Conservation (phyloP, 2,329 filamentous ascomycete genomes). For the Aspergillus chevalieri region DNA sequence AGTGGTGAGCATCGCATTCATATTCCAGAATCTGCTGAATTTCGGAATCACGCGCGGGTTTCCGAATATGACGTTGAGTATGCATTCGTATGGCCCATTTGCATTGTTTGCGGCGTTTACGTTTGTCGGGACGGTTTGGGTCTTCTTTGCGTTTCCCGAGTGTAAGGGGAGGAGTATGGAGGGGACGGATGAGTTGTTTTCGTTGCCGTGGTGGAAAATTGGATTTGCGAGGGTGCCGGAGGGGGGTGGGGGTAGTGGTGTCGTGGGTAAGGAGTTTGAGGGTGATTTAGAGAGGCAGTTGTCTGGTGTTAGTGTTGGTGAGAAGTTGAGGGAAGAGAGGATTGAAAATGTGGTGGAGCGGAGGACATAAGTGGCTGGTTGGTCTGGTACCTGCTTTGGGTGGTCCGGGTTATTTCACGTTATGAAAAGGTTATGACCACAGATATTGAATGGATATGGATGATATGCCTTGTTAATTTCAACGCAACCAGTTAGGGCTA, state of each 20-base stretch:
- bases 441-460: too few species aligned
- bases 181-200: constrained; percentile 7
- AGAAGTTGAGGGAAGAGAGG: neutral
- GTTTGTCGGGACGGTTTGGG: constrained; percentile 8
- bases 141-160: constrained; percentile 14
- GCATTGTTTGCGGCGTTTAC: constrained; percentile 14
- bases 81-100: constrained; percentile 16
- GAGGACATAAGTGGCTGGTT: neutral
- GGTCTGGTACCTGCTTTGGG: neutral
- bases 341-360: neutral
- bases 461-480: too few species aligned
- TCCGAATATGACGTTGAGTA: constrained; percentile 11
- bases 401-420: too few species aligned
- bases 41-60: constrained; percentile 16
- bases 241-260: neutral
- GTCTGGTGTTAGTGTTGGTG: neutral
- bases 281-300: neutral
- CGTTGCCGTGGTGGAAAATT: constrained; percentile 12
- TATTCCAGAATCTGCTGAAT: constrained; percentile 17
- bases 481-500: neutral
- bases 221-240: constrained; percentile 4
- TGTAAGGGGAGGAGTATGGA: constrained; percentile 15
- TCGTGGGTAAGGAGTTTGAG: neutral
- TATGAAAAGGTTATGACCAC: too few species aligned
- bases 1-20: constrained; percentile 14